Base-by-base conservation (phyloP, 176 grass and related monocot species). In the Poa pratensis region DNA sequence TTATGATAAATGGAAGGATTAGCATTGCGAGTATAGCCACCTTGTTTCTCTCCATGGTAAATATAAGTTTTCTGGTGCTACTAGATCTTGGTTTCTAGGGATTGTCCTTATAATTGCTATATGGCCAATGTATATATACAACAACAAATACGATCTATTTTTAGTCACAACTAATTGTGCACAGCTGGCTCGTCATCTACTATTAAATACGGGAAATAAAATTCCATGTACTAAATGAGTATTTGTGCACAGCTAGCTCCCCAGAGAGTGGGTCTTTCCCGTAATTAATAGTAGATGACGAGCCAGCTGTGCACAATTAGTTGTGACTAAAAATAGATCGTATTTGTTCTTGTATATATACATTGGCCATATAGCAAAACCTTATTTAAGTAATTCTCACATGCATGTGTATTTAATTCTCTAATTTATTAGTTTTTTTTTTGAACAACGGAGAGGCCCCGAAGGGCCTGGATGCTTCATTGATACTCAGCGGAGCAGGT, bases 11-110 rank as follows among this genome's bases (percentile, higher is more conserved):
- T 14, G 12, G 19, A 72, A 72, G 19, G 69, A 72, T 72, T 0
- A 37, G 4, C 35, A 43, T 43, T 20, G 20, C 18, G 35, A 69
- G 66, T 32, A 11, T 11, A 59, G 26, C 11, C 37, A 70, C 5
- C 68, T 70, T 70, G 37, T 5, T 13, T 70, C 67, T 70, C 4
- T 70, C 37, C 67, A 70, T 43, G 67, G 9, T 70, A 62, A 72
- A 3, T 45, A 72, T 46, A 46, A 15, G 39, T 5, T 24, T 45
- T 2, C 20, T 45, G 39, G 42, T 70, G 39, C 22, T 11, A 6
- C 20, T 46, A 24, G 19, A 61, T 70, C 19, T 70, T 46, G 11
- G 42, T 22, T 24, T 46, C 39, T 72, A 24, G 39, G 17, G 37
- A 42, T 3, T 70, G 19, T 39, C 11, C 40, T 42, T 42, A 6